A percentile compares a stretch with the other conserved stretches of the same genome.
These are phyloP conservation scores for Beauveria sp. DNA, from an alignment of 2,329 filamentous ascomycete genomes.

Conservation along the genomic window DNA sequence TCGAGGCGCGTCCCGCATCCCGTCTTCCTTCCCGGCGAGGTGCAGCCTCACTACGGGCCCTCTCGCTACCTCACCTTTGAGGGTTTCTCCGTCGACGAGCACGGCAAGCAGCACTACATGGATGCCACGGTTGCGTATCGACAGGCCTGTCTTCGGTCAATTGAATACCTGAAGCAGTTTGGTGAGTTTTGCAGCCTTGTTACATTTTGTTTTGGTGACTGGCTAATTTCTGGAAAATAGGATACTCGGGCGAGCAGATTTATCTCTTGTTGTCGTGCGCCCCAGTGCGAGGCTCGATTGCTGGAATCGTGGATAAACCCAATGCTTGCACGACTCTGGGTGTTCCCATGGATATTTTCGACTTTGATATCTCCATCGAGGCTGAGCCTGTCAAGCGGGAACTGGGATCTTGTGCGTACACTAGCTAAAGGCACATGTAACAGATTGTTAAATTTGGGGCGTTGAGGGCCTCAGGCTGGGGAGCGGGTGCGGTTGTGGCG, in stretches of 20 bases:
- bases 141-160: conserved; percentile 60
- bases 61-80: conserved; percentile 72
- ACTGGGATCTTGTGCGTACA: conserved; percentile 16
- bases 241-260: conserved; percentile 66
- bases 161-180: conserved; percentile 30
- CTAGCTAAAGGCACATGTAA: background rate
- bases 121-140: conserved; percentile 82
- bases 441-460: too few species aligned
- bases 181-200: conserved; percentile 15
- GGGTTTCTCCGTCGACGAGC: conserved; percentile 81
- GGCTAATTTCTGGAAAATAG: conserved; percentile 24
- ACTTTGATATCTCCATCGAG: conserved; percentile 68
- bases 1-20: conserved; percentile 73
- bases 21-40: conserved; percentile 78
- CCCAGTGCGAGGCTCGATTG: conserved; percentile 80
- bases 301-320: conserved; percentile 83
- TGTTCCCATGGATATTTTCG: conserved; percentile 87
- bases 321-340: conserved; percentile 88
- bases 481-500: too few species aligned
- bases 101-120: conserved; percentile 83
- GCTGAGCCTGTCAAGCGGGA: conserved; percentile 16
- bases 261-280: conserved; percentile 82
- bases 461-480: too few species aligned
- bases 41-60: conserved; percentile 85
- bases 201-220: too few species aligned